phyloP scores from a whole-genome alignment of 2,329 filamentous ascomycete species.

The Aspergillus quadricinctus region DNA sequence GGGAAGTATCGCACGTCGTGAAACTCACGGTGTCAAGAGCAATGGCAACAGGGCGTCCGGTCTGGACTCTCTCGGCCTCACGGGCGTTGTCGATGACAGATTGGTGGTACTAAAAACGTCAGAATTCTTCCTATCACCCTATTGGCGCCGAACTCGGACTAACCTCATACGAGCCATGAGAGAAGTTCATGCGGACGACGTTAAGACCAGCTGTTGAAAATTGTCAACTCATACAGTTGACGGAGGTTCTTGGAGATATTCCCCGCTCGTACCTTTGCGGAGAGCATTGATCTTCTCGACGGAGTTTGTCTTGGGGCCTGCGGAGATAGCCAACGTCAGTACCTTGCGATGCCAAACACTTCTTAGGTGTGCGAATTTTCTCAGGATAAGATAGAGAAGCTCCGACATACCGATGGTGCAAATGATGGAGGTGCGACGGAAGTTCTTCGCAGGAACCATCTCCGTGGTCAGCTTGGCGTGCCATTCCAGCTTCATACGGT shows the following conservation, averaged over 20 bases:
- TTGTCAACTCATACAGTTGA: conserved; percentile 11
- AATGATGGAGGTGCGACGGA: conserved; percentile 96
- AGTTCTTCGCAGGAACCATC: conserved; percentile 79
- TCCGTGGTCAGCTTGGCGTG: conserved; percentile 81
- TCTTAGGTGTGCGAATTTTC: neutral
- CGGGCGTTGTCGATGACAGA: conserved; percentile 95
- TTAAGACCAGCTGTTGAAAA: conserved; percentile 70
- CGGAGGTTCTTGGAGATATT: conserved; percentile 2
- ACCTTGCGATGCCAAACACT: neutral
- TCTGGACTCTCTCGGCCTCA: conserved; percentile 71
- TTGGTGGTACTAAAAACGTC: conserved; percentile 71
- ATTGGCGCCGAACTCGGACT: conserved; percentile 5
- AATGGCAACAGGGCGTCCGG: conserved; percentile 88
- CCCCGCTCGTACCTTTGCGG: conserved; percentile 53
- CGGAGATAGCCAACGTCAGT: conserved; percentile 19
- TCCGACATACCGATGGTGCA: conserved; percentile 79
- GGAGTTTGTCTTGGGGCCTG: conserved; percentile 95
- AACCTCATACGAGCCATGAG: conserved; percentile 79
- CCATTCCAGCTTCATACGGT: conserved; percentile 69
- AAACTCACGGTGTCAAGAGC: conserved; percentile 74
- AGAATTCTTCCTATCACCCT: neutral
- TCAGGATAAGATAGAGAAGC: neutral
- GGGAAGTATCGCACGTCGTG: conserved; percentile 16
- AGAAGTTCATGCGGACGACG: conserved; percentile 99
- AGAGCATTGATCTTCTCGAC: conserved; percentile 95